Evolutionary conservation across 2,329 filamentous ascomycete species (phyloP).

Genomic region (Elsinoe ampelina): DNA sequence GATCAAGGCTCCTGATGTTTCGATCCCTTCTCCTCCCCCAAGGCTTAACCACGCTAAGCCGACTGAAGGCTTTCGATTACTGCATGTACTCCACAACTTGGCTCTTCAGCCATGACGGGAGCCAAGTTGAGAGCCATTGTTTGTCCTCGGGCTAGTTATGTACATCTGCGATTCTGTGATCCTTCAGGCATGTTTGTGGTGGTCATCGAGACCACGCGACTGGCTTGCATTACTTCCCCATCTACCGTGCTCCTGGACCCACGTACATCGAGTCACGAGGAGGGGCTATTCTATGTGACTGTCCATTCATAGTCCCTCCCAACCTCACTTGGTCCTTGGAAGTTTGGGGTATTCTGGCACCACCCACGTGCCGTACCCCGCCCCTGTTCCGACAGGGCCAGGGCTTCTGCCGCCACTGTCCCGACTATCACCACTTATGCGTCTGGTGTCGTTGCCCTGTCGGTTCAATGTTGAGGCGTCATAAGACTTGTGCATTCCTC

Average conservation of each 20-base stretch:
- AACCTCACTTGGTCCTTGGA: not conserved
- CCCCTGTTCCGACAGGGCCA: slow-evolving; percentile 1
- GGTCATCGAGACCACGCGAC: slow-evolving; percentile 7
- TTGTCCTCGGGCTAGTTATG: not conserved
- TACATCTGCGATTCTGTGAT: not conserved
- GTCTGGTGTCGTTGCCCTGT: not conserved
- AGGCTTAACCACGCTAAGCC: slow-evolving; percentile 9
- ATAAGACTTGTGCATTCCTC: not conserved
- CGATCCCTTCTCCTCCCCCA: not conserved
- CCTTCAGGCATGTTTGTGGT: not conserved
- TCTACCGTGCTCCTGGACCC: not conserved
- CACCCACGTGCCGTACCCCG: slow-evolving; percentile 7
- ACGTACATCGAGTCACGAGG: not conserved
- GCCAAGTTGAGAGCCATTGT: not conserved
- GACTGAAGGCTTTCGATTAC: slow-evolving; percentile 1
- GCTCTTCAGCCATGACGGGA: slow-evolving; percentile 6
- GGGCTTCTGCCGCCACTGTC: not conserved
- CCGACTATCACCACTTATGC: slow-evolving; percentile 7
- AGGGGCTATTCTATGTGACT: not conserved
- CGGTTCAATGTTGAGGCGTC: not conserved
- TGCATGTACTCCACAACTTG: not conserved
- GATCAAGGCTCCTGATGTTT: not conserved
- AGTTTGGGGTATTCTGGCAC: slow-evolving; percentile 10
- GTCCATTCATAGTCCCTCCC: not conserved
- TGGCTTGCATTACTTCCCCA: not conserved